phyloP scores from a whole-genome alignment of 139 green algal genomes.

The Zygnema cylindricum region DNA sequence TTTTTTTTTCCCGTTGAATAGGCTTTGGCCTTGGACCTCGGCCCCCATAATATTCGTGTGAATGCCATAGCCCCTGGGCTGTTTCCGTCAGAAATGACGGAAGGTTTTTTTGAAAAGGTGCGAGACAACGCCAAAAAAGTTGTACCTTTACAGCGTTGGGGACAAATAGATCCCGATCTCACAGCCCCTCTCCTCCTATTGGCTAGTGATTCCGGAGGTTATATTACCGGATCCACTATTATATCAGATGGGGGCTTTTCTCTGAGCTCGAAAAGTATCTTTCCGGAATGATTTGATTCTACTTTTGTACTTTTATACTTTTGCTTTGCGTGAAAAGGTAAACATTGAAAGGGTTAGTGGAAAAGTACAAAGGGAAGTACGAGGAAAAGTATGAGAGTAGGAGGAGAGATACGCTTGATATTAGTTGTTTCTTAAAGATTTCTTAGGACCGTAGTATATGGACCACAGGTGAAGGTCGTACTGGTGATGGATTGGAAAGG shows the following conservation, averaged over 20 bases:
- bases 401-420: too few species aligned
- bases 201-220: neutral
- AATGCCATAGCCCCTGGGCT: conserved; percentile 38
- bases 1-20: too few species aligned
- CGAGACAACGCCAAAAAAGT: neutral
- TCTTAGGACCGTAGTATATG: too few species aligned
- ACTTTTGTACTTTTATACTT: too few species aligned
- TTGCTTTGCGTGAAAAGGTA: too few species aligned
- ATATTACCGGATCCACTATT: conserved; percentile 20
- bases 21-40: conserved; percentile 29
- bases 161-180: neutral
- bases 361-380: too few species aligned
- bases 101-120: neutral
- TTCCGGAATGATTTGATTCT: too few species aligned
- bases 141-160: conserved; percentile 20
- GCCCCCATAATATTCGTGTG: conserved; percentile 6
- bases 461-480: too few species aligned
- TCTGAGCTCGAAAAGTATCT: neutral
- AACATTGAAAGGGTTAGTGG: too few species aligned
- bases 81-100: conserved; percentile 36
- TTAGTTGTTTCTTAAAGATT: too few species aligned
- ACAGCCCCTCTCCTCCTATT: conserved; percentile 1
- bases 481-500: too few species aligned
- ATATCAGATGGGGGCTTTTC: neutral
- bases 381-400: too few species aligned